A percentile compares a stretch with the other conserved stretches of the same genome.
Conservation (phyloP, 352 stramenopile species). For the Sclerospora graminicola region DNA sequence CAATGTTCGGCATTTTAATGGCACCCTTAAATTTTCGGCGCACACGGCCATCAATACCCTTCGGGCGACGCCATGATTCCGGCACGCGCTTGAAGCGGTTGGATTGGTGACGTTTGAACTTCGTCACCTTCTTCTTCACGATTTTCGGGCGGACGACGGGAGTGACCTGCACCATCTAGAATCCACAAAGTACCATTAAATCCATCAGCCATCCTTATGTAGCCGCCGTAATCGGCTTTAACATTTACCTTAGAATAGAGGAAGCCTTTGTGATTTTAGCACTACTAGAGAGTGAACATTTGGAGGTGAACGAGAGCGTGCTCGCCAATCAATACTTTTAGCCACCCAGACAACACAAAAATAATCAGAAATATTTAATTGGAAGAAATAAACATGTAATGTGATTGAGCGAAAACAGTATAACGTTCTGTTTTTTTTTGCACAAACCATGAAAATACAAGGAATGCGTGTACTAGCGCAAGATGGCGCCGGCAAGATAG, state of each 20-base stretch:
- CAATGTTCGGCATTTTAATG: slow-evolving; percentile 97
- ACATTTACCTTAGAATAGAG: slow-evolving; percentile 68
- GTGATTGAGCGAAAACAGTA: slow-evolving; percentile 22
- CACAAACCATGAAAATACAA: slow-evolving; percentile 21
- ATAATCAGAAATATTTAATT: slow-evolving; percentile 1
- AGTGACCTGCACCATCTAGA: slow-evolving; percentile 88
- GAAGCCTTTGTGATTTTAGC: slow-evolving; percentile 85
- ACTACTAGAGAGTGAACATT: slow-evolving; percentile 30
- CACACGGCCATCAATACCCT: slow-evolving; percentile 99
- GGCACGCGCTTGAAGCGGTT: slow-evolving; percentile 97
- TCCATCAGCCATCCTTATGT: background rate
- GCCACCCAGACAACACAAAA: slow-evolving; percentile 15
- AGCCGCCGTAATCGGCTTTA: too few species aligned
- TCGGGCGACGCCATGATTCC: slow-evolving; percentile 95
- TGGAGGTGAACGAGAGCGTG: slow-evolving; percentile 12
- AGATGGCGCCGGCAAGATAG: slow-evolving; percentile 10
- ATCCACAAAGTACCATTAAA: slow-evolving; percentile 1
- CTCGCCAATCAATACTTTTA: slow-evolving; percentile 58
- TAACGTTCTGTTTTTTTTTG: background rate
- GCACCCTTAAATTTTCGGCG: slow-evolving; percentile 98
- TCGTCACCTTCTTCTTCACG: slow-evolving; percentile 99
- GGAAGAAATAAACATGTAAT: slow-evolving; percentile 1
- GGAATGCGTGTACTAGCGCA: slow-evolving; percentile 23
- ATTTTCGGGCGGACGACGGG: slow-evolving; percentile 87
- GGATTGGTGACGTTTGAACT: slow-evolving; percentile 98